Evolutionary conservation across 106 monocot species (phyloP), one percentile per base, ranked within the genome.

Genomic region (Allium cepa): DNA sequence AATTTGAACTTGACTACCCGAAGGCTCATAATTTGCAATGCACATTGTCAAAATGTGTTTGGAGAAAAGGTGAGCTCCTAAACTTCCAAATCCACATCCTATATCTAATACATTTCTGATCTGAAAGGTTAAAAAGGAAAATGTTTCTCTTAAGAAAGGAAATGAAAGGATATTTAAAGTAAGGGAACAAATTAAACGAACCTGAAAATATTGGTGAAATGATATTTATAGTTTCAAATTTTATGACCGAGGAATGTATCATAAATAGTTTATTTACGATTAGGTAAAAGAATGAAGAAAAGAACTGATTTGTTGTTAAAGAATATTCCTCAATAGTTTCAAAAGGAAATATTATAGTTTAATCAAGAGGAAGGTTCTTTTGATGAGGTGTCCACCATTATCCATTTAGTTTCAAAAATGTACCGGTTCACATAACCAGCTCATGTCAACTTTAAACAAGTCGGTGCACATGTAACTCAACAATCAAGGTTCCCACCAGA

Each of bases 1-100:
- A 59, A 97, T 46, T 65, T 97, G 96, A 63, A 97, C 96, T 80
- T 97, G 96, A 64, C 96, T 97, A 10, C 92, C 96, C 10, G 96
- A 87, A 17, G 66, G 53, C 59, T 97, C 96, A 74, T 97, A 97
- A 66, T 81, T 80, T 16, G 96, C 96, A 61, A 97, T 87, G 80
- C 96, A 97, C 84, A 84, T 74, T 1, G 96, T 88, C 58, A 97
- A 71, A 26, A 97, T 71, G 55, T 89, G 72, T 58, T 80, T 97
- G 57, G 86, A 76, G 71, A 86, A 92, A 50, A 97, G 84, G 74
- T 97, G 86, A 50, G 92, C 92, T 69, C 96, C 96, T 62, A 97
- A 97, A 74, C 82, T 89, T 50, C 96, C 96, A 77, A 92, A 97
- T 72, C 96, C 96, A 75, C 96, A 97, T 17, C 86, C 96, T 57